A percentile compares a stretch with the other conserved stretches of the same genome.
These are phyloP conservation scores for Nemania sp. DNA, from an alignment of 2,329 filamentous ascomycete species.

Conservation along the genomic window DNA sequence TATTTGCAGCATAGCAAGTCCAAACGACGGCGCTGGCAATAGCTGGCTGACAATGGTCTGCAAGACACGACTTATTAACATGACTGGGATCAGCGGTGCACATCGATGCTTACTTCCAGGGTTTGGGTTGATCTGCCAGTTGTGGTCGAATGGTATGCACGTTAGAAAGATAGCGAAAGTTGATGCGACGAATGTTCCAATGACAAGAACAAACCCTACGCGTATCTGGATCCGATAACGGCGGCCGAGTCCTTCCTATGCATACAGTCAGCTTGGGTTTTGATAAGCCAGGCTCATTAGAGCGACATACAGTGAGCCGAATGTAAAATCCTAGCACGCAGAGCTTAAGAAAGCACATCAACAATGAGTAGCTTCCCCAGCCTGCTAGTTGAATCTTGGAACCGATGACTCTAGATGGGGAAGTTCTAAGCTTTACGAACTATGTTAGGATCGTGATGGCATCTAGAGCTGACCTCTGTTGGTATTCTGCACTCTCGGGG, in stretches of 20 bases:
- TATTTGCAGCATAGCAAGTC: conserved; percentile 56
- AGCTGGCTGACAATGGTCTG: conserved; percentile 50
- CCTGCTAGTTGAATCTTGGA: conserved; percentile 58
- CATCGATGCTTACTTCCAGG: conserved; percentile 59
- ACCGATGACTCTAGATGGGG: conserved; percentile 38
- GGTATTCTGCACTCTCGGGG: conserved; percentile 49
- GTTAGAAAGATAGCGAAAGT: conserved; percentile 52
- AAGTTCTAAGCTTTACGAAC: neutral
- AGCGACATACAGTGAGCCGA: conserved; percentile 47
- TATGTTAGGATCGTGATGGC: no score
- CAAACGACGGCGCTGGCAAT: conserved; percentile 53
- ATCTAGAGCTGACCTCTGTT: conserved; percentile 34
- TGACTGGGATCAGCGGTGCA: no score
- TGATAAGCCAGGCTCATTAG: neutral
- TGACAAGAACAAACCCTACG: conserved; percentile 52
- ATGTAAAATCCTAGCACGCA: conserved; percentile 60
- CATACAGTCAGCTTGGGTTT: neutral
- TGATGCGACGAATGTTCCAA: conserved; percentile 50
- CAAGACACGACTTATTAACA: conserved; percentile 20
- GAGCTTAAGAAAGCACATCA: conserved; percentile 58
- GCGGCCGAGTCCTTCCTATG: conserved; percentile 46
- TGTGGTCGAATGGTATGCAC: conserved; percentile 52
- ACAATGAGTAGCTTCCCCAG: conserved; percentile 57
- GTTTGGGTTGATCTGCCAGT: conserved; percentile 60
- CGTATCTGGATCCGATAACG: conserved; percentile 50